Percentiles rank a stretch among this genome's conserved stretches.
Conservation (phyloP, 2,329 filamentous ascomycete genomes). For the Rhytidhysteron rufulum region DNA sequence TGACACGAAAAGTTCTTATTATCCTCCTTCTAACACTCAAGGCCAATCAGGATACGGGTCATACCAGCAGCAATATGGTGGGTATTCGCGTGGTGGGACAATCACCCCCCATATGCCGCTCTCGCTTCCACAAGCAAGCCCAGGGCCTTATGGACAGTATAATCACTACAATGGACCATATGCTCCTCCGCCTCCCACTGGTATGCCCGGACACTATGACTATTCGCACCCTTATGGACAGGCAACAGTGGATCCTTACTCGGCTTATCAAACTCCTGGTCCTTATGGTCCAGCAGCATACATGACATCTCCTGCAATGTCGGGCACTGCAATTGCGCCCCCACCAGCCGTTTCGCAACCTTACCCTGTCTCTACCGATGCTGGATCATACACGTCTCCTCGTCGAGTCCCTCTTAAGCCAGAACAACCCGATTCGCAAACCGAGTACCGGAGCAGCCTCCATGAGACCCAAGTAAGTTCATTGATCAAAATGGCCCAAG, state of each 20-base stretch:
- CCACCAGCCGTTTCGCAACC: conserved; percentile 15
- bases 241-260: conserved; percentile 24
- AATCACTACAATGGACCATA: conserved; percentile 34
- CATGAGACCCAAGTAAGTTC: conserved; percentile 40
- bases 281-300: conserved; percentile 22
- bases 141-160: conserved; percentile 30
- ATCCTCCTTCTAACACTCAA: conserved; percentile 20
- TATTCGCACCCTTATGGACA: conserved; percentile 26
- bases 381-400: conserved; percentile 1
- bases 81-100: conserved; percentile 34
- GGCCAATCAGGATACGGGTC: conserved; percentile 20
- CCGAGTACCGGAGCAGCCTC: conserved; percentile 27
- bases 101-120: conserved; percentile 33
- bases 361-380: background rate
- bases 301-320: conserved; percentile 28
- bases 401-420: background rate
- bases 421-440: conserved; percentile 1
- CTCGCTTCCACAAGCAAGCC: conserved; percentile 33
- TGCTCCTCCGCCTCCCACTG: conserved; percentile 24
- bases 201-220: conserved; percentile 19
- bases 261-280: conserved; percentile 24
- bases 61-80: conserved; percentile 28
- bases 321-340: conserved; percentile 24
- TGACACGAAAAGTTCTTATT: conserved; percentile 38
- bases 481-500: conserved; percentile 49